A percentile compares a stretch with the other conserved stretches of the same genome.
Conservation (phyloP, 305 asterid species). For the Fraxinus greggii region DNA sequence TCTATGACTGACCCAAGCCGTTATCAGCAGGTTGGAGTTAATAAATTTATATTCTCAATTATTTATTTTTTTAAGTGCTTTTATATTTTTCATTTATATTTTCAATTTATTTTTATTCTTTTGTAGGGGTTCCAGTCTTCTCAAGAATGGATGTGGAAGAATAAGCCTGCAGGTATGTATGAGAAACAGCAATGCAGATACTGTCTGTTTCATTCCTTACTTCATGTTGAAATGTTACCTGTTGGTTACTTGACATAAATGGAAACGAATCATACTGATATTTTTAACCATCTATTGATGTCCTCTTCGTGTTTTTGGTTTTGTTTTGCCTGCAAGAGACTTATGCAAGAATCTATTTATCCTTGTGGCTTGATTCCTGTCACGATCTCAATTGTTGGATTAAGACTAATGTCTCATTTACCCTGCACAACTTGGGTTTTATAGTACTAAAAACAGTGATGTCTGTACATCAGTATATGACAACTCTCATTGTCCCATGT, state of each 20-base stretch:
- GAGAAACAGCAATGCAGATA: neutral
- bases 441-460: neutral
- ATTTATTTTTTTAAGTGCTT: conserved; percentile 1
- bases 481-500: neutral
- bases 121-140: conserved; percentile 37
- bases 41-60: conserved; percentile 6
- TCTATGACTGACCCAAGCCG: conserved; percentile 45
- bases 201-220: neutral
- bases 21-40: conserved; percentile 59
- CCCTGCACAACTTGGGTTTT: neutral
- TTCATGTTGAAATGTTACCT: neutral
- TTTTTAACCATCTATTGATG: neutral
- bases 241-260: neutral
- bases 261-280: neutral
- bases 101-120: conserved; percentile 8
- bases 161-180: conserved; percentile 34
- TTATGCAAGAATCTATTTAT: neutral
- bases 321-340: neutral
- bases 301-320: no score
- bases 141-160: conserved; percentile 39
- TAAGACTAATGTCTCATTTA: neutral
- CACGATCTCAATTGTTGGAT: neutral
- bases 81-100: neutral
- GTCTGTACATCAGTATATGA: neutral
- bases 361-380: neutral